Base-by-base conservation (phyloP, 2,329 filamentous ascomycete species). In the Xylariaceae sp. region DNA sequence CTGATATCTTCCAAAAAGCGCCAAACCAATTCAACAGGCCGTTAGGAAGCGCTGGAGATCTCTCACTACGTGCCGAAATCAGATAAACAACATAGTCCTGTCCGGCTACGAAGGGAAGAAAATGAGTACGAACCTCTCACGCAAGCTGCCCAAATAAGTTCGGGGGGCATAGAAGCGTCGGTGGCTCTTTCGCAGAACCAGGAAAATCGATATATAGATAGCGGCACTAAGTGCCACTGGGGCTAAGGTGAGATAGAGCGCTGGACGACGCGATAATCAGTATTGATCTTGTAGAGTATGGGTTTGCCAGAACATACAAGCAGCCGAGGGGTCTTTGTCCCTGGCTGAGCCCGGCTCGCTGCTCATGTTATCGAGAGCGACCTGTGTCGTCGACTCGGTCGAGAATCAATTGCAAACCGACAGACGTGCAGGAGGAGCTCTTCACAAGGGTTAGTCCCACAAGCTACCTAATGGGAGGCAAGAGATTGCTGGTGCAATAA, bases 11-110 rank as follows among this genome's bases (percentile, higher is more conserved):
- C 75, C 83, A 87, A 73, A 91, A 89, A 10, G 81, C 76, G 8
- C 73, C 73, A 53, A 91, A 72, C 88, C 88, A 92, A 62, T 87
- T 83, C 64, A 89, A 75, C 39, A 85, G 69, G 48, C 87, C 86
- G 21, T 69, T 77, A 3, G 86, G 83, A 0, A 87, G 76, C 2
- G 75, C 67, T 18, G 84, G 84, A 10, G 81, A 82, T 27, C 85
- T 82, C 57, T 85, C 77, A 59, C 80, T 82, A 49, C 44, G 18
- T 20, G 27, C n/a, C 16, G 36, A 45, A 51, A 49, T 42, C 23
- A 50, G 5, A 26, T 58, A 23, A 59, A 35, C 13, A 50, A 39
- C 13, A 24, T 26, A 7, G 24, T 20, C 13, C n/a, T 3, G 24
- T 16, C 1, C 15, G 27, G 4, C 20, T 10, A n/a, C 10, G 4